A percentile compares a stretch with the other conserved stretches of the same genome.
Evolutionary conservation across 306 rosid species (phyloP).

Genomic region (Lablab purpureus): DNA sequence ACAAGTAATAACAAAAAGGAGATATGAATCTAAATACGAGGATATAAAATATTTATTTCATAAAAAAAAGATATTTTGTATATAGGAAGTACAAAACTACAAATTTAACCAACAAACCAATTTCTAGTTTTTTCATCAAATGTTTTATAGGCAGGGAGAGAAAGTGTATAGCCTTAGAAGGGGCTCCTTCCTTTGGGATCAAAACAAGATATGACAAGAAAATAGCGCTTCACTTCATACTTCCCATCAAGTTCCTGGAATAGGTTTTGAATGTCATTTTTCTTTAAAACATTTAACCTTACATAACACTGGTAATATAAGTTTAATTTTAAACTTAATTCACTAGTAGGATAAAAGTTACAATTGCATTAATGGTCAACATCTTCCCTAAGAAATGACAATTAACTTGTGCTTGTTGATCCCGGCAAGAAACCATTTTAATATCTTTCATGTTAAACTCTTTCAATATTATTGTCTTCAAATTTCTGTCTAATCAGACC

Average conservation of each 20-base stretch:
- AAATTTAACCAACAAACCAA: neutral
- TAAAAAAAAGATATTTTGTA: neutral
- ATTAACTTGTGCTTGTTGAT: neutral
- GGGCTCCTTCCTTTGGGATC: neutral
- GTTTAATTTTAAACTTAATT: slow-evolving; percentile 7
- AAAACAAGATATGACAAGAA: neutral
- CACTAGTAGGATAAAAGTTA: neutral
- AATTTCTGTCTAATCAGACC: slow-evolving; percentile 1
- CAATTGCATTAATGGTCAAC: neutral
- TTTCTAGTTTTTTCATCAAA: slow-evolving; percentile 2
- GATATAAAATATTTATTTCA: neutral
- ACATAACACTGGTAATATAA: slow-evolving; percentile 7
- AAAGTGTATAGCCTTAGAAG: slow-evolving; percentile 2
- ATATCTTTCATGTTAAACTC: neutral
- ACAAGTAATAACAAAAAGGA: slow-evolving; percentile 24
- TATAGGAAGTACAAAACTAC: neutral
- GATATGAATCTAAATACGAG: neutral
- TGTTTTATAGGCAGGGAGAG: neutral
- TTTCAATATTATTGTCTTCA: neutral
- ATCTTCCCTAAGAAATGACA: slow-evolving; percentile 23
- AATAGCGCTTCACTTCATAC: neutral
- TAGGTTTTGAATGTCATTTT: neutral
- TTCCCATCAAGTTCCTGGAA: slow-evolving; percentile 16
- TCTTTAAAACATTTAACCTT: neutral
- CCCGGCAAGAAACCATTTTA: slow-evolving; percentile 11